Evolutionary conservation across 179 eudicot genomes (phyloP).

Genomic region (Patellifolia procumbens): DNA sequence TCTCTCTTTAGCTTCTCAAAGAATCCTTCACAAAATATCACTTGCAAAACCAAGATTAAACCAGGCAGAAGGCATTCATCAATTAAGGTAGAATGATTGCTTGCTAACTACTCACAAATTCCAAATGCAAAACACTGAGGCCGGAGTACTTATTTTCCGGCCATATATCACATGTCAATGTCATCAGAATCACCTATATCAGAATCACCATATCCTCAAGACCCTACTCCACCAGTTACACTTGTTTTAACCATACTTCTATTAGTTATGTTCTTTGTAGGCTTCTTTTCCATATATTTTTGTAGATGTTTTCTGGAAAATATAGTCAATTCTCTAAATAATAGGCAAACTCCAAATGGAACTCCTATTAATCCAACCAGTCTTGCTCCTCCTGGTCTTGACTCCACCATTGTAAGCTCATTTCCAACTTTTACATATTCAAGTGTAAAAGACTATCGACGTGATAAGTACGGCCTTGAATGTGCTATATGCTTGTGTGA

Average conservation of each 20-base stretch:
- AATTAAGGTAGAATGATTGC: neutral
- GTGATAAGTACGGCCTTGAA: constrained; percentile 59
- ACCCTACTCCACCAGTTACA: constrained; percentile 46
- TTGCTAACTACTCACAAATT: neutral
- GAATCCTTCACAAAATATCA: constrained; percentile 3
- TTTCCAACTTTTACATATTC: constrained; percentile 60
- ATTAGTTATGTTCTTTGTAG: constrained; percentile 50
- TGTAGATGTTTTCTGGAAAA: constrained; percentile 63
- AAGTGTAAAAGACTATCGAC: constrained; percentile 47
- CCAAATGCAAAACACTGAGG: constrained; percentile 16
- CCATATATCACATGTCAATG: constrained; percentile 38
- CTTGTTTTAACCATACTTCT: constrained; percentile 56
- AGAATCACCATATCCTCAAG: constrained; percentile 29
- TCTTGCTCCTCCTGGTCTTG: constrained; percentile 42
- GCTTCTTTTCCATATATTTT: constrained; percentile 62
- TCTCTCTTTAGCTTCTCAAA: constrained; percentile 23
- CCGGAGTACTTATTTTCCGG: constrained; percentile 37
- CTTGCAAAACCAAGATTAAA: constrained; percentile 1
- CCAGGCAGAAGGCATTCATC: neutral
- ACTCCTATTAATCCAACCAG: constrained; percentile 30
- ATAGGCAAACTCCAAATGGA: constrained; percentile 37
- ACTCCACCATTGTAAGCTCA: constrained; percentile 38
- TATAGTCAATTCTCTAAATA: constrained; percentile 34
- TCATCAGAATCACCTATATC: constrained; percentile 27
- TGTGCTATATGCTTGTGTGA: constrained; percentile 80